A percentile compares a stretch with the other conserved stretches of the same genome.
Evolutionary conservation across 805 yeast genomes (phyloP).

Genomic region (Kodamaea jinghongensis): DNA sequence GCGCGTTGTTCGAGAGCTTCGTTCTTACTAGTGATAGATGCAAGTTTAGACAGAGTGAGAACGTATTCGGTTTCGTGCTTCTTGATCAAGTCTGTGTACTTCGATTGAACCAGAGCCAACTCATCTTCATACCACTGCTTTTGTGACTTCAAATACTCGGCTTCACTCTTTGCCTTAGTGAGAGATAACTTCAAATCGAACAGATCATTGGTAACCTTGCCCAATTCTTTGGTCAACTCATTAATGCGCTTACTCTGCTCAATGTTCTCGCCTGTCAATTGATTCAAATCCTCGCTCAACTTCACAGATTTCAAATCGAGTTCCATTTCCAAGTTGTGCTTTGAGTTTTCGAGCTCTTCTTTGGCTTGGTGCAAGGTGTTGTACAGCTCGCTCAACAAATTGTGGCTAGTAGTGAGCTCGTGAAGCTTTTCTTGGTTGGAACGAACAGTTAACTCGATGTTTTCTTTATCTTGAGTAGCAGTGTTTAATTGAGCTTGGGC

Average conservation of each 20-base stretch:
- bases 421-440: conserved; percentile 8
- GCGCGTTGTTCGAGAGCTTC: conserved; percentile 18
- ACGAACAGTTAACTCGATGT: conserved; percentile 8
- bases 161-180: conserved; percentile 35
- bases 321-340: conserved; percentile 8
- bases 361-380: conserved; percentile 7
- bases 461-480: conserved; percentile 2
- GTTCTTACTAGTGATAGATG: conserved; percentile 25
- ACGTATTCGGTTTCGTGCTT: conserved; percentile 37
- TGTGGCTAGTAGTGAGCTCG: conserved; percentile 11
- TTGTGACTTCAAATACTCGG: conserved; percentile 31
- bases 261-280: conserved; percentile 32
- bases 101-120: conserved; percentile 31
- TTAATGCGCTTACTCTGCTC: conserved; percentile 35
- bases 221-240: conserved; percentile 34
- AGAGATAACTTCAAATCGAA: conserved; percentile 35
- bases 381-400: conserved; percentile 8
- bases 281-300: conserved; percentile 26
- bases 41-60: conserved; percentile 25
- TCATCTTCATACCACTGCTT: conserved; percentile 42
- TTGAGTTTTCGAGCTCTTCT: conserved; percentile 1
- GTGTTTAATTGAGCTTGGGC: conserved; percentile 1
- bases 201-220: conserved; percentile 35
- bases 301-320: conserved; percentile 24
- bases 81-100: conserved; percentile 37